phyloP scores from a whole-genome alignment of 2,329 filamentous ascomycete genomes.

The Uncinocarpus reesii region DNA sequence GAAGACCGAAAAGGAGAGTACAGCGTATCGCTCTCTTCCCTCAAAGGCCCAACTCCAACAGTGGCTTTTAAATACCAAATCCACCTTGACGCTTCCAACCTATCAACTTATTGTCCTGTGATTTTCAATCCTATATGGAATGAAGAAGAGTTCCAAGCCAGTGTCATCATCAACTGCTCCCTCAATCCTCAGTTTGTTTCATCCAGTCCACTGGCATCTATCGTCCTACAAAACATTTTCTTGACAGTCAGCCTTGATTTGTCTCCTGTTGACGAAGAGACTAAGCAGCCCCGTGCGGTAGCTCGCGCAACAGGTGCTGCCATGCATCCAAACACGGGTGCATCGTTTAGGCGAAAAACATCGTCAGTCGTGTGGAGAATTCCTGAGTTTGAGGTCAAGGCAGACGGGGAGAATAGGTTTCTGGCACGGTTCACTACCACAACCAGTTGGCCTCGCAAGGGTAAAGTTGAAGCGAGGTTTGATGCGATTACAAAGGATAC shows the following conservation, averaged over 20 bases:
- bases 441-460: conserved; percentile 57
- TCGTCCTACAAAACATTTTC: conserved; percentile 66
- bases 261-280: conserved; percentile 30
- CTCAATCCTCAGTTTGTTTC: conserved; percentile 61
- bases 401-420: conserved; percentile 55
- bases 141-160: conserved; percentile 72
- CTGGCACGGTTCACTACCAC: conserved; percentile 74
- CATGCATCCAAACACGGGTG: conserved; percentile 39
- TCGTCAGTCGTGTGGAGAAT: conserved; percentile 39
- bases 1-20: conserved; percentile 67
- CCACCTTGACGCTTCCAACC: conserved; percentile 53
- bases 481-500: conserved; percentile 51
- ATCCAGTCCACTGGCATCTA: conserved; percentile 33
- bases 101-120: conserved; percentile 57
- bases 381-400: conserved; percentile 44
- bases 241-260: conserved; percentile 46
- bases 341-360: conserved; percentile 38
- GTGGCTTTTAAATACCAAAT: conserved; percentile 90
- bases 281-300: conserved; percentile 39
- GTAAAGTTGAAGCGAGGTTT: conserved; percentile 74
- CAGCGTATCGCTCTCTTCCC: conserved; percentile 59
- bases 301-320: conserved; percentile 34
- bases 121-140: conserved; percentile 71
- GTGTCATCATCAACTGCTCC: conserved; percentile 71
- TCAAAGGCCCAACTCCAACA: conserved; percentile 53